Evolutionary conservation across 768 basidiomycete species (phyloP), one percentile per base, ranked within the genome.

Genomic region (Leccinum aurantiacum): DNA sequence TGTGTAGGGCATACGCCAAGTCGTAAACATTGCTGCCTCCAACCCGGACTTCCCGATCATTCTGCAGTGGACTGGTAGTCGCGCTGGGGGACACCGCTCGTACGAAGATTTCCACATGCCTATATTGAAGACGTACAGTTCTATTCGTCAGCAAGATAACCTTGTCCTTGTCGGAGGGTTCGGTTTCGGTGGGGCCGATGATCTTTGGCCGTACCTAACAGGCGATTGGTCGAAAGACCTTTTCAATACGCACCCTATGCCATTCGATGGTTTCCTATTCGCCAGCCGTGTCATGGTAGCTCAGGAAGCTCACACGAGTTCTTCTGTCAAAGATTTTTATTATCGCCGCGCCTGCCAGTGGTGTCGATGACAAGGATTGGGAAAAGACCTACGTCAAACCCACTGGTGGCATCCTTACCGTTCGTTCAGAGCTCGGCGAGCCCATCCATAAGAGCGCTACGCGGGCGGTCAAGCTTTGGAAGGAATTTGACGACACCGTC

Each of bases 391-490:
- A 98, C 74, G 76, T 82, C 63, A 94, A 92, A 76, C 90, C 95
- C 61, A 97, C 95, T 6, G 97, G 96, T 59, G 96, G 97, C 37
- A 89, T 98, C 65, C 83, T 98, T 61, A 98, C 96, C 6, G 97
- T 99, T 62, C 91, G 89, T 65, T 98, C 96, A 4, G 97, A 99
- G 80, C 84, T 99, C 53, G 95, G 95, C 44, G 97, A 99, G 75
- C 97, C 96, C 11, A 98, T 98, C 67, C 97, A 99, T 81, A 99
- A 99, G 81, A 92, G 98, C 71, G 95, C 97, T 35, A 99, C 89
- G 47, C 91, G 97, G 51, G 97, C 85, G 37, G 93, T 99, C 75
- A 98, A 92, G 80, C 82, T 99, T 46, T 99, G 97, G 97, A 94
- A 95, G 75, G 95, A 98, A 79, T 98, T 98, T 72, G 97, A 99